Evolutionary conservation across 768 basidiomycete species (phyloP).

Genomic region (Suillus plorans): DNA sequence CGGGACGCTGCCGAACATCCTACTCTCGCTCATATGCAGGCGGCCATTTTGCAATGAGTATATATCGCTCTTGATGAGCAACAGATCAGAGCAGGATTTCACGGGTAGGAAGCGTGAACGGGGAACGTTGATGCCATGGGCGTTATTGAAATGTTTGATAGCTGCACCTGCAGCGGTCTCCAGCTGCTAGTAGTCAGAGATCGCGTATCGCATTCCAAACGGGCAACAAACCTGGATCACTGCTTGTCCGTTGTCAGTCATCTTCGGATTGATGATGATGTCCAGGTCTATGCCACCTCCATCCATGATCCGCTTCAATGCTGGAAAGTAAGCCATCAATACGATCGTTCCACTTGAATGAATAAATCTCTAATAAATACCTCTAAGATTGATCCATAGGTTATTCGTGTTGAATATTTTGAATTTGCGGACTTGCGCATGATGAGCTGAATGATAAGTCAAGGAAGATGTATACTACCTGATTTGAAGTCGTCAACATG

Average conservation of each 20-base stretch:
- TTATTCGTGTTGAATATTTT: slow-evolving; percentile 93
- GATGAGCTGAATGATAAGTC: slow-evolving; percentile 5
- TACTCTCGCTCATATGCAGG: slow-evolving; percentile 76
- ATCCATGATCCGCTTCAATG: slow-evolving; percentile 90
- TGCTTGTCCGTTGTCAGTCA: slow-evolving; percentile 80
- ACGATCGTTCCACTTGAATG: background rate
- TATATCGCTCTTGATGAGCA: slow-evolving; percentile 90
- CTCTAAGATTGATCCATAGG: slow-evolving; percentile 76
- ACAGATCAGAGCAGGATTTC: slow-evolving; percentile 83
- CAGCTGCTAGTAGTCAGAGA: slow-evolving; percentile 41
- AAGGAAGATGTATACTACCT: slow-evolving; percentile 34
- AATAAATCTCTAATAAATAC: slow-evolving; percentile 33
- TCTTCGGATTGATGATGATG: slow-evolving; percentile 93
- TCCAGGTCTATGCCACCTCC: slow-evolving; percentile 86
- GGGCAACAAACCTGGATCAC: slow-evolving; percentile 65
- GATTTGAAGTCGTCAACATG: slow-evolving; percentile 95
- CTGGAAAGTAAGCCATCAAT: slow-evolving; percentile 34
- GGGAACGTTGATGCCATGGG: slow-evolving; percentile 93
- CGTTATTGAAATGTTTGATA: slow-evolving; percentile 90
- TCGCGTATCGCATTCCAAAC: slow-evolving; percentile 7
- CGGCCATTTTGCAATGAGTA: slow-evolving; percentile 90
- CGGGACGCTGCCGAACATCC: slow-evolving; percentile 88
- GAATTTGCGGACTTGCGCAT: slow-evolving; percentile 71
- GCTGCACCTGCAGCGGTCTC: slow-evolving; percentile 94
- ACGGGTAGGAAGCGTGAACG: slow-evolving; percentile 92